A percentile compares a stretch with the other conserved stretches of the same genome.
phyloP scores from a whole-genome alignment of 2,329 filamentous ascomycete genomes.

The Fusarium nanum region DNA sequence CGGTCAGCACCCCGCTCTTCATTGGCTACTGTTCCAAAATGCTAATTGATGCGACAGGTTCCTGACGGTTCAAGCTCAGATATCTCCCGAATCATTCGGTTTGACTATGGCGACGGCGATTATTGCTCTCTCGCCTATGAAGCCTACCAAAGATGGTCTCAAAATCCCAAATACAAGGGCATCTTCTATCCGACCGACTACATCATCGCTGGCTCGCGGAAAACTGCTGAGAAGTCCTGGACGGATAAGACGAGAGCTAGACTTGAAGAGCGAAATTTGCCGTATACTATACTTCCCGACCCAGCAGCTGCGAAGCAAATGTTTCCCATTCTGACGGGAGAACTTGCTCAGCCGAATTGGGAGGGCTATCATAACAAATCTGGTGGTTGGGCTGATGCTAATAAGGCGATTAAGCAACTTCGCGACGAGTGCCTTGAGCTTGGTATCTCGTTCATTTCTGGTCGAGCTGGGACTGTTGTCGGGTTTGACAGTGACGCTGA shows the following conservation, averaged over 20 bases:
- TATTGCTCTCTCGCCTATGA: slow-evolving; percentile 67
- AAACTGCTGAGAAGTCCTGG: slow-evolving; percentile 6
- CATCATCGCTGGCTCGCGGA: slow-evolving; percentile 14
- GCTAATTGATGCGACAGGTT: slow-evolving; percentile 26
- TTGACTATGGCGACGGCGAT: slow-evolving; percentile 71
- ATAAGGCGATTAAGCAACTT: slow-evolving; percentile 30
- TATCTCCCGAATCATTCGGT: slow-evolving; percentile 52
- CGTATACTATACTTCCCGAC: slow-evolving; percentile 12
- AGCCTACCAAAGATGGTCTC: slow-evolving; percentile 29
- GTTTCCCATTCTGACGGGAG: slow-evolving; percentile 18
- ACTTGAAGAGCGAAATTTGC: slow-evolving; percentile 13
- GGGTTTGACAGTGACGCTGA: slow-evolving; percentile 12
- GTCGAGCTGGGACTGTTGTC: slow-evolving; percentile 22
- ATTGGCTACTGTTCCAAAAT: neutral
- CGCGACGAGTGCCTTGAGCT: slow-evolving; percentile 32
- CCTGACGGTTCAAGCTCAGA: slow-evolving; percentile 52
- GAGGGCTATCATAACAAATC: slow-evolving; percentile 27
- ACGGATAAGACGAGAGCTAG: slow-evolving; percentile 31
- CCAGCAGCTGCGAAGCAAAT: neutral
- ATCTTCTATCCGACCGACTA: slow-evolving; percentile 23
- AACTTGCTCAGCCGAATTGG: slow-evolving; percentile 24
- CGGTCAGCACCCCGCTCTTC: slow-evolving; percentile 11
- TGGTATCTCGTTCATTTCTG: slow-evolving; percentile 28
- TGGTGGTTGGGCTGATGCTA: slow-evolving; percentile 36
- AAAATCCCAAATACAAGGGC: slow-evolving; percentile 24